These are phyloP conservation scores for Zangia roseola DNA, from an alignment of 768 basidiomycete species.

Conservation along the genomic window DNA sequence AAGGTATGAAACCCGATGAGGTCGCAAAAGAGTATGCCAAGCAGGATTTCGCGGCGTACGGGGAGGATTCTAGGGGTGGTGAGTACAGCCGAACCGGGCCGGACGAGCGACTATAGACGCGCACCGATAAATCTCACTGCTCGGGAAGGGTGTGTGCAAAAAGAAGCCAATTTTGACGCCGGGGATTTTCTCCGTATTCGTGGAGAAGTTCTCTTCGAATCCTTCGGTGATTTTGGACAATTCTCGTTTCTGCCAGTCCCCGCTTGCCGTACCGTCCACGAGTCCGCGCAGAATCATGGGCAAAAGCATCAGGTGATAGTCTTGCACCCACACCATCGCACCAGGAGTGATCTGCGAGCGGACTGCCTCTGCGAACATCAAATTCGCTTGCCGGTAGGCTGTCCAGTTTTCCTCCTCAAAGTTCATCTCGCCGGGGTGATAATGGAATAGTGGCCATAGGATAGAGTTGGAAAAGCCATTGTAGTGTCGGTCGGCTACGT, in stretches of 20 bases:
- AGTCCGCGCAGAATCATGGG: constrained; percentile 92
- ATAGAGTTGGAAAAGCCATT: constrained; percentile 99
- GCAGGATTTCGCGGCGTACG: constrained; percentile 95
- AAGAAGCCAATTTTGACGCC: constrained; percentile 97
- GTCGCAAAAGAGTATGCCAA: constrained; percentile 94
- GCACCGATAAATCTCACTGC: constrained; percentile 94
- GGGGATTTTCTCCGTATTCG: constrained; percentile 41
- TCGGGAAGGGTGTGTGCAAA: constrained; percentile 97
- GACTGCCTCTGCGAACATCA: constrained; percentile 91
- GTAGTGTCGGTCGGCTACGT: constrained; percentile 97
- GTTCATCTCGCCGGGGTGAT: constrained; percentile 99
- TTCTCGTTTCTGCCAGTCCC: constrained; percentile 59
- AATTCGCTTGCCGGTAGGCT: constrained; percentile 95
- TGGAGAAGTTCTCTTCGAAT: constrained; percentile 47
- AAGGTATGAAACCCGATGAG: constrained; percentile 99
- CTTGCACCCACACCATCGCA: constrained; percentile 99
- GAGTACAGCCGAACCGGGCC: constrained; percentile 9
- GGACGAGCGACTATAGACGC: constrained; percentile 29
- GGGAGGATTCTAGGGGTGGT: constrained; percentile 74
- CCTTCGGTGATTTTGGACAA: constrained; percentile 72
- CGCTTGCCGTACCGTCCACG: constrained; percentile 66
- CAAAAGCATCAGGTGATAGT: constrained; percentile 96
- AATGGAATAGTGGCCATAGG: constrained; percentile 99
- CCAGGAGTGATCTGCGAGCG: constrained; percentile 75
- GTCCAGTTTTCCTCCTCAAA: constrained; percentile 99